phyloP scores from a whole-genome alignment of 2,329 filamentous ascomycete genomes.

The Diplocarpon rosae region DNA sequence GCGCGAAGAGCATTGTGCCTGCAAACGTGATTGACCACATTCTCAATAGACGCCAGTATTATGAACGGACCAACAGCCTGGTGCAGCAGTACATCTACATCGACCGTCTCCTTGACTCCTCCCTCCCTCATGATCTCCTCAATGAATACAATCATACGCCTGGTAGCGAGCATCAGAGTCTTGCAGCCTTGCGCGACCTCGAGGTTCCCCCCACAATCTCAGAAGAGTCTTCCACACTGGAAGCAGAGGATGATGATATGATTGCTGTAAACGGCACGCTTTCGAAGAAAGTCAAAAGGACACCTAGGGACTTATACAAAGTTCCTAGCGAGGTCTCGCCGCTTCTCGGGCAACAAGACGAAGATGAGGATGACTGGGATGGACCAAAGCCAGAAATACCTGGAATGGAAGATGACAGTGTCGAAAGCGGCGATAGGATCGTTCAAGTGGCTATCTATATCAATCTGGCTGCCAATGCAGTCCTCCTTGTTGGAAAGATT shows the following conservation, averaged over 20 bases:
- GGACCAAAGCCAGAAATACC: slow-evolving; percentile 48
- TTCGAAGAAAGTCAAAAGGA: slow-evolving; percentile 56
- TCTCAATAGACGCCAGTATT: slow-evolving; percentile 57
- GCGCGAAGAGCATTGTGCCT: background rate
- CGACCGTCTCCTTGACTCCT: slow-evolving; percentile 80
- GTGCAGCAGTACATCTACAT: slow-evolving; percentile 92
- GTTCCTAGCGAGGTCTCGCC: slow-evolving; percentile 53
- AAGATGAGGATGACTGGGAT: slow-evolving; percentile 35
- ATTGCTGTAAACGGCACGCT: slow-evolving; percentile 23
- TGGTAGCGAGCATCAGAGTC: slow-evolving; percentile 8
- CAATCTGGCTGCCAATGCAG: slow-evolving; percentile 48
- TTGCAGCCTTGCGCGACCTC: slow-evolving; percentile 36
- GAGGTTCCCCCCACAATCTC: slow-evolving; percentile 63
- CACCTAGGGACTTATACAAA: slow-evolving; percentile 78
- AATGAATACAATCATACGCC: slow-evolving; percentile 66
- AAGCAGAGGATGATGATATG: slow-evolving; percentile 13
- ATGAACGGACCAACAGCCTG: slow-evolving; percentile 78
- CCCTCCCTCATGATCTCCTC: slow-evolving; percentile 80
- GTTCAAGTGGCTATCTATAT: slow-evolving; percentile 80
- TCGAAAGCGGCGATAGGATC: slow-evolving; percentile 63
- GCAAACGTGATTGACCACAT: slow-evolving; percentile 12
- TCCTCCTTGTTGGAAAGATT: slow-evolving; percentile 44
- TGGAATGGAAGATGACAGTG: slow-evolving; percentile 59
- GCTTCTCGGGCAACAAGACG: slow-evolving; percentile 33
- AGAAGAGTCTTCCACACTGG: slow-evolving; percentile 46